These are phyloP conservation scores for Cladophialophora exuberans DNA, from an alignment of 2,329 filamentous ascomycete genomes.

Conservation along the genomic window DNA sequence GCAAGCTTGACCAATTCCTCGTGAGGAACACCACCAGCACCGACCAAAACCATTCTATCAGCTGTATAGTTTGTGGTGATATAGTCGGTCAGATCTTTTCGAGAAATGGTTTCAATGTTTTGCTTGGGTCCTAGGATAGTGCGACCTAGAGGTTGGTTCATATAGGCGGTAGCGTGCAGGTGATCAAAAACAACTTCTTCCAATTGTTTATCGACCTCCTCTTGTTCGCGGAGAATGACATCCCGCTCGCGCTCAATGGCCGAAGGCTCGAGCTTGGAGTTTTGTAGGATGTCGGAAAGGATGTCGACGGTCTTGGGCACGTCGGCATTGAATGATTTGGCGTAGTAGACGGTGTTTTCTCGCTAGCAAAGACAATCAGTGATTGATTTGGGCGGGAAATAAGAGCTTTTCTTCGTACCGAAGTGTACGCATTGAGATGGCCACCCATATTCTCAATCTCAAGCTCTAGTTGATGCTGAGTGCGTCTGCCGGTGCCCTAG, in stretches of 20 bases:
- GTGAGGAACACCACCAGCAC: slow-evolving; percentile 91
- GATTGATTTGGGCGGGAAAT: slow-evolving; percentile 14
- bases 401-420: slow-evolving; percentile 66
- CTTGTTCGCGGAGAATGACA: slow-evolving; percentile 97
- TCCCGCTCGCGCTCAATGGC: slow-evolving; percentile 98
- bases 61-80: slow-evolving; percentile 99
- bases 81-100: slow-evolving; percentile 88
- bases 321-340: slow-evolving; percentile 98
- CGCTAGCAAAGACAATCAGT: slow-evolving; percentile 59
- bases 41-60: slow-evolving; percentile 98
- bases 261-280: slow-evolving; percentile 92
- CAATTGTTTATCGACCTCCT: slow-evolving; percentile 99
- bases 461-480: slow-evolving; percentile 95
- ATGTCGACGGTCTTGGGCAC: slow-evolving; percentile 97
- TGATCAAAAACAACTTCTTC: slow-evolving; percentile 99
- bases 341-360: slow-evolving; percentile 99
- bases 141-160: slow-evolving; percentile 92
- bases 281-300: slow-evolving; percentile 97
- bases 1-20: slow-evolving; percentile 92
- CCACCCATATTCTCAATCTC: slow-evolving; percentile 99
- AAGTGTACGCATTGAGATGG: slow-evolving; percentile 99
- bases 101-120: slow-evolving; percentile 96
- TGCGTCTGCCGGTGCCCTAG: slow-evolving; percentile 89
- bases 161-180: slow-evolving; percentile 96
- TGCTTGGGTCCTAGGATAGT: slow-evolving; percentile 97